phyloP scores from a whole-genome alignment of 208 protist species.

The Phytomonas serpens region DNA sequence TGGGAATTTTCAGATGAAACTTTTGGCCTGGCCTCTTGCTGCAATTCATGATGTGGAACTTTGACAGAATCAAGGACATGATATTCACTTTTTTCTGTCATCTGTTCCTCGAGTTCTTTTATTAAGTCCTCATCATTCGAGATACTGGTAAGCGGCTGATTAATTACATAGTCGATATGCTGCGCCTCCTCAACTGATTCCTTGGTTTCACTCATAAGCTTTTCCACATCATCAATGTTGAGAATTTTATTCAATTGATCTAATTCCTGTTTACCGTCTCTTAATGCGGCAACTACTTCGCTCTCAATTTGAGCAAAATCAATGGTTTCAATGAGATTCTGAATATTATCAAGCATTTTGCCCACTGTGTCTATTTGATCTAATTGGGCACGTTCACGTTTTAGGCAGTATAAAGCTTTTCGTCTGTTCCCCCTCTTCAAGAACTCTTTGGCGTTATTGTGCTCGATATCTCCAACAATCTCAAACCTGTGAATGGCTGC shows the following conservation, averaged over 20 bases:
- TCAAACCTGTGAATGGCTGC: constrained; percentile 68
- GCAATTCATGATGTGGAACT: constrained; percentile 21
- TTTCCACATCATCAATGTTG: constrained; percentile 76
- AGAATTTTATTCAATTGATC: constrained; percentile 72
- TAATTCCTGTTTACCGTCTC: constrained; percentile 64
- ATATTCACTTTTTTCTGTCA: constrained; percentile 8
- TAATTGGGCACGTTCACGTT: constrained; percentile 49
- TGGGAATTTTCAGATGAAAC: background rate
- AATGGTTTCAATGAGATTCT: constrained; percentile 66
- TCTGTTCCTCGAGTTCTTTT: constrained; percentile 26
- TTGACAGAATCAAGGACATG: constrained; percentile 18
- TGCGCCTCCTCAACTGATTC: constrained; percentile 67
- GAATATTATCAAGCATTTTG: constrained; percentile 74
- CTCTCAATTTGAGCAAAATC: constrained; percentile 68
- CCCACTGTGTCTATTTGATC: constrained; percentile 47
- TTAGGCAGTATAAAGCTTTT: constrained; percentile 78
- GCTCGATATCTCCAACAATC: constrained; percentile 32
- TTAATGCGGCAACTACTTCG: constrained; percentile 60
- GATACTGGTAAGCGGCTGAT: constrained; percentile 29
- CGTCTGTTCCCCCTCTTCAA: constrained; percentile 53
- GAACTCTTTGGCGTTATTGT: constrained; percentile 57
- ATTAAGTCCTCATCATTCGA: constrained; percentile 62
- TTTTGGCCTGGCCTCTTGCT: background rate
- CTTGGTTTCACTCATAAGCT: constrained; percentile 62
- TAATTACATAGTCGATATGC: constrained; percentile 57